Base-by-base conservation (phyloP, 208 protist species). In the Acanthamoeba royreba region DNA sequence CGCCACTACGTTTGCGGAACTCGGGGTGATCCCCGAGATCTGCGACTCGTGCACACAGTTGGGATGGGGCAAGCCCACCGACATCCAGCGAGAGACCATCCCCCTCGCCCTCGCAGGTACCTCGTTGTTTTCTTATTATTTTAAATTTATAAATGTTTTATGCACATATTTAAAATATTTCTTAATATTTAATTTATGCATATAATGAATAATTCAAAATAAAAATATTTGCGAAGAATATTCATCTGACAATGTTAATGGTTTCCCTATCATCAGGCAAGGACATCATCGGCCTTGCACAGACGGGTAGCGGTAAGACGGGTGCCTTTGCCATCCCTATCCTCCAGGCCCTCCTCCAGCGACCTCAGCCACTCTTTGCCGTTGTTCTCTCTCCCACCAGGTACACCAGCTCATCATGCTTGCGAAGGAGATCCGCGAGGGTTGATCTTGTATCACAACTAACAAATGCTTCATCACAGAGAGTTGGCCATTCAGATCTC, bases 241-340 rank as follows among this genome's bases (percentile, higher is more conserved):
- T 33, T 22, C 28, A n/a, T n/a, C n/a, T n/a, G 45, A 11, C 9
- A 38, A 63, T 87, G 17, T 2, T 55, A 81, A 92, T 28, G 7
- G 93, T 11, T 33, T 7, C 19, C 38, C 4, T 83, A n/a, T n/a
- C n/a, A n/a, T 0, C 47, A 94, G 92, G 96, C 33, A 92, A 94
- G 77, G 97, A 98, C 94, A 96, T 98, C n/a, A 99, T 99, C 91
- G 99, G 99, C 49, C 96, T 99, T 31, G 99, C 99, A 31, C 98
- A 99, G 95, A 99, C 99, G 22, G 99, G 99, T 38, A 99, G 98
- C 63, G 99, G 99, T 85, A 99, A 99, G 95, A 99, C 99, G 2
- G 99, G 98, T 38, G 98, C 99, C 2, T 99, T 99, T 94, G 98
- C 98, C 15, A 97, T 99, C 58, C 99, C 99, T 9, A 98, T 99